phyloP scores from a whole-genome alignment of 306 rosid species.

The Begonia fuchsioides region DNA sequence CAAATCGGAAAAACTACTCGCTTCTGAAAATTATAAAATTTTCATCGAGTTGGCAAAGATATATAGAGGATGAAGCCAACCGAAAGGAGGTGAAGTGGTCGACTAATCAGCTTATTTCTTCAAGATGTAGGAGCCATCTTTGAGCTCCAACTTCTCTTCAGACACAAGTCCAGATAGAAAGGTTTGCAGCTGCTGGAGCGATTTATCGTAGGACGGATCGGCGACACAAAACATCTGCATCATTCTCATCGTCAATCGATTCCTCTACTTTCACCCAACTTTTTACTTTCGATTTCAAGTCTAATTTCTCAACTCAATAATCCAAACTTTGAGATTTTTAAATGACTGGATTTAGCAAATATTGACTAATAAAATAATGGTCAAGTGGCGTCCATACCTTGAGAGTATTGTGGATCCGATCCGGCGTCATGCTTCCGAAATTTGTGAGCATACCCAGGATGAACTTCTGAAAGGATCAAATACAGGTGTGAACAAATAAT shows the following conservation, averaged over 20 bases:
- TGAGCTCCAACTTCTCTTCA: constrained; percentile 70
- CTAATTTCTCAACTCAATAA: too few relatives aligned
- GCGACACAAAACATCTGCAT: constrained; percentile 85
- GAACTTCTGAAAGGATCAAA: constrained; percentile 47
- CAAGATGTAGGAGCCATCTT: constrained; percentile 70
- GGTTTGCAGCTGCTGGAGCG: constrained; percentile 81
- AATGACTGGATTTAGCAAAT: too few relatives aligned
- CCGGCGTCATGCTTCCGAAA: constrained; percentile 84
- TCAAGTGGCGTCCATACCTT: constrained; percentile 36
- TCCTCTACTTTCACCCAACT: too few relatives aligned
- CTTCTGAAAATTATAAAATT: too few relatives aligned
- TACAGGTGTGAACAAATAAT: background rate
- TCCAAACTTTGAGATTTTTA: too few relatives aligned
- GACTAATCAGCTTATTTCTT: constrained; percentile 32
- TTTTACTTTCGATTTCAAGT: too few relatives aligned
- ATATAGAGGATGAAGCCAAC: too few relatives aligned
- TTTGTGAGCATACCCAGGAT: constrained; percentile 94
- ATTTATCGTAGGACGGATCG: constrained; percentile 82
- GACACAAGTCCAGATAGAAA: constrained; percentile 74
- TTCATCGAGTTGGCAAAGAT: too few relatives aligned
- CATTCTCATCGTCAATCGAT: too few relatives aligned
- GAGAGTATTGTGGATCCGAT: constrained; percentile 90
- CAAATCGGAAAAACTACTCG: too few relatives aligned
- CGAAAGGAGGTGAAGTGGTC: too few relatives aligned
- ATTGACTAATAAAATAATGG: too few relatives aligned